Evolutionary conservation across 108 stramenopile genomes (phyloP), one percentile per base, ranked within the genome.

Genomic region (Cyclotella atomus): DNA sequence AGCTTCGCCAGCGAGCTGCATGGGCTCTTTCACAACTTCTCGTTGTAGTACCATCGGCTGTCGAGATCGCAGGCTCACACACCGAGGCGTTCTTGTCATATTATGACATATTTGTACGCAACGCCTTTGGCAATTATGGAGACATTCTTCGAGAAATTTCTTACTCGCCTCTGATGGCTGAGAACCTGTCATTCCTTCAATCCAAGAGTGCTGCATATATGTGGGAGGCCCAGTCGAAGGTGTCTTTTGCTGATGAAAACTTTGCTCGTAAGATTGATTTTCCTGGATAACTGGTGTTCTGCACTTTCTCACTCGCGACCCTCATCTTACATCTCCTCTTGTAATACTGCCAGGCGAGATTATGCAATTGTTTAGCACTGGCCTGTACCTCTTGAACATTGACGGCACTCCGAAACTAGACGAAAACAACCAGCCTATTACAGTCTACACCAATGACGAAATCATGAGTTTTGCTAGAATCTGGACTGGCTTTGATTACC

Each of bases 51-150:
- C 47, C 21, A 38, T 62, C 47, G 14, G 75, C 75, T 0, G 49
- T 67, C 14, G 54, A 47, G 10, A 36, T 66, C 44, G 16, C 63
- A 54, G 67, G 76, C 46, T 45, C 50, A 25, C 73, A 80, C 61
- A 69, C 65, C 15, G 75, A 76, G 56, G 54, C 47, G 2, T 78
- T 74, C 57, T 32, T 81, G 38, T 59, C 61, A 3, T 92, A 84
- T 47, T 88, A 92, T 77, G 91, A 92, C 57, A 92, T 92, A 50
- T 89, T 89, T 65, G 86, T 91, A 4, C 75, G 60, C 34, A 80
- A 91, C 71, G 91, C 90, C 6, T 94, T 94, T 73, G 91, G 91
- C 44, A 92, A 88, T 68, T 91, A 88, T 55, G 56, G 75, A 27
- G 88, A 94, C 57, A 66, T 91, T 10, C 65, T 94, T 15, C 78